Base-by-base conservation (phyloP, 495 filamentous ascomycete species). In the Tuber melanosporum region DNA sequence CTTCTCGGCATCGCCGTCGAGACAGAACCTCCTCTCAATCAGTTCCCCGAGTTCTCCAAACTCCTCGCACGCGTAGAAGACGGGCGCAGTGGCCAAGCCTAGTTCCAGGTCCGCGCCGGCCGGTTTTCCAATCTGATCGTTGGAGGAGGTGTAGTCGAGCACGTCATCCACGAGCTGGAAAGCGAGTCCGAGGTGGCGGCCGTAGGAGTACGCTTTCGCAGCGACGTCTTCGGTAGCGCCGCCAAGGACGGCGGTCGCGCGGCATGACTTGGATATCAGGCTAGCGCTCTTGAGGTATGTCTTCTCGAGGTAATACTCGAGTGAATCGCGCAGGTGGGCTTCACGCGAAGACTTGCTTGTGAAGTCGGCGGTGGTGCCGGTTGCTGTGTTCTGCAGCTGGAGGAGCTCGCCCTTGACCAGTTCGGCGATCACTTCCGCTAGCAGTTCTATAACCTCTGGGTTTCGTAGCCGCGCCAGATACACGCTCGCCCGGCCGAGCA, bases 131-230 rank as follows among this genome's bases (percentile, higher is more conserved):
- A 99, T 87, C 84, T 97, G 93, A 44, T 89, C 88, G 57, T 88
- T 93, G 42, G 87, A 92, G 70, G 94, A 88, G 0, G 95, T 98
- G 83, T 98, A 99, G 86, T 99, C 95, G 80, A 99, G 87, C 92
- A 99, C 92, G 83, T 99, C 95, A 80, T 99, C 95, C 17, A 99
- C 94, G n/a, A 99, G 87, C 87, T 99, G 95, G 86, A 99, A 99
- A 2, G 95, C 95, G 73, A 99, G 84, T 0, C 95, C 95, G 72
- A 99, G 85, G 80, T 98, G 97, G 85, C 91, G 92, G 46, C 95
- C 95, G 83, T 97, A 99, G 22, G 87, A 79, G 82, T 99, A 99
- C 0, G 96, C 93, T 2, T 95, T 91, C 79, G 98, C 93, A 3
- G 97, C 92, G 22, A 94, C 92, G 79, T 91, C 89, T 2, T 89